These are phyloP conservation scores for Nymphaea colorata DNA, from an alignment of 164 flowering plant species.

Conservation along the genomic window DNA sequence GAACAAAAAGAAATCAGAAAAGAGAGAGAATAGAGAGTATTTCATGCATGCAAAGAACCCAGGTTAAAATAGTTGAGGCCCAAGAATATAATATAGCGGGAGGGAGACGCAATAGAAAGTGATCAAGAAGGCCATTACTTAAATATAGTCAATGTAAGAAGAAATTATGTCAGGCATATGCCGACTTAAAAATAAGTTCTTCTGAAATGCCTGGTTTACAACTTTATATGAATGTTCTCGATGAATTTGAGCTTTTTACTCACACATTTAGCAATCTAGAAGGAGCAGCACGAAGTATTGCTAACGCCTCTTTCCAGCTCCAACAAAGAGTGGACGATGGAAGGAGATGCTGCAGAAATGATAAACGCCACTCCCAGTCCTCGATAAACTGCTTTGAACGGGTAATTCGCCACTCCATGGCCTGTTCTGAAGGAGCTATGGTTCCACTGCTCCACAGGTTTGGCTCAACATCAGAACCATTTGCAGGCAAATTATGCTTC, in stretches of 20 bases:
- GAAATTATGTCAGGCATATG: too few species aligned
- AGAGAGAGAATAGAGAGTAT: neutral
- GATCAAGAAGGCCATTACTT: too few species aligned
- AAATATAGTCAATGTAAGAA: too few species aligned
- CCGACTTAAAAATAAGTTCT: too few species aligned
- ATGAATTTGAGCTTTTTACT: constrained; percentile 15
- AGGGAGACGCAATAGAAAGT: too few species aligned
- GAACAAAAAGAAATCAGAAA: constrained; percentile 3
- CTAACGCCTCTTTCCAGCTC: constrained; percentile 94
- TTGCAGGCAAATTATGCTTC: constrained; percentile 43
- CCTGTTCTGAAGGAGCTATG: constrained; percentile 38
- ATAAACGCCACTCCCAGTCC: constrained; percentile 97
- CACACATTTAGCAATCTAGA: constrained; percentile 90
- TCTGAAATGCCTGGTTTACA: too few species aligned
- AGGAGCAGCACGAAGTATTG: constrained; percentile 94
- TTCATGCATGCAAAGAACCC: neutral
- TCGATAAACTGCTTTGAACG: constrained; percentile 64
- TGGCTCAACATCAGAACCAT: constrained; percentile 25
- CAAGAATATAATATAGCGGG: too few species aligned
- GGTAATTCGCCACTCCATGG: constrained; percentile 76
- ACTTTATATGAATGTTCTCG: too few species aligned
- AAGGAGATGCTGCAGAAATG: constrained; percentile 77
- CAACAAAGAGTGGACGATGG: constrained; percentile 89
- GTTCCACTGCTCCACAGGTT: constrained; percentile 20
- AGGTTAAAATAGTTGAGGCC: too few species aligned